These are phyloP conservation scores for Lotmaria passim DNA, from an alignment of 208 protist genomes.

Conservation along the genomic window DNA sequence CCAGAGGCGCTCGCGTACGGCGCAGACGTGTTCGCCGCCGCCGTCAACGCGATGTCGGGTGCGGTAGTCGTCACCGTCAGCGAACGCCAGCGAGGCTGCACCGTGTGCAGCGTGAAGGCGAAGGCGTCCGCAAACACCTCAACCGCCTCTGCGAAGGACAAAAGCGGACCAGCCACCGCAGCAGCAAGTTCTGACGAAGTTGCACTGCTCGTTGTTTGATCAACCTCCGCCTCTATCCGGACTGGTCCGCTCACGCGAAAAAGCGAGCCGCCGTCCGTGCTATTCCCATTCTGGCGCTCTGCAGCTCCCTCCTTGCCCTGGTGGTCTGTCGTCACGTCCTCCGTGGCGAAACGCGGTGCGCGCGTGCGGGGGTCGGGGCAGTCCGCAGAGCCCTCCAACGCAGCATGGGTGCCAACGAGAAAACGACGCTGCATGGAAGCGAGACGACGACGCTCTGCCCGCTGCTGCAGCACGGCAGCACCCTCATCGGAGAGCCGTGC, in stretches of 20 bases:
- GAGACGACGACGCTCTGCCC: background rate
- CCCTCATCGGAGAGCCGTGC: background rate
- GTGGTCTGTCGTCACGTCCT: background rate
- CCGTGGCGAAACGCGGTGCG: background rate
- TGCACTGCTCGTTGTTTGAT: background rate
- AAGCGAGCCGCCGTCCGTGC: background rate
- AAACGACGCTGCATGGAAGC: conserved; percentile 11
- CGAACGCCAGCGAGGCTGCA: conserved; percentile 10
- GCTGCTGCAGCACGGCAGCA: background rate
- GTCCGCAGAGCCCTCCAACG: conserved; percentile 13
- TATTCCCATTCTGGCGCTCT: background rate
- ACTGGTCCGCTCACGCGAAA: background rate
- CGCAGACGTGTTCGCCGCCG: background rate
- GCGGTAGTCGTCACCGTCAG: conserved; percentile 14
- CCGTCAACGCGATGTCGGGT: background rate
- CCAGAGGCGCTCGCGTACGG: background rate
- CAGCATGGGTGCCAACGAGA: conserved; percentile 26
- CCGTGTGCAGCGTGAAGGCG: conserved; percentile 31
- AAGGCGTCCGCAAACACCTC: conserved; percentile 32
- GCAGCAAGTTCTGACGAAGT: no score
- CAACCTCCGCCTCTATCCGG: background rate
- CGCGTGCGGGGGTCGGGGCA: conserved; percentile 14
- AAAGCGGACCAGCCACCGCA: background rate
- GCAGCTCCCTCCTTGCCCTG: background rate
- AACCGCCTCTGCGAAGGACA: conserved; percentile 14